Evolutionary conservation across 352 stramenopile species (phyloP).

Genomic region (Phytophthora multivora): DNA sequence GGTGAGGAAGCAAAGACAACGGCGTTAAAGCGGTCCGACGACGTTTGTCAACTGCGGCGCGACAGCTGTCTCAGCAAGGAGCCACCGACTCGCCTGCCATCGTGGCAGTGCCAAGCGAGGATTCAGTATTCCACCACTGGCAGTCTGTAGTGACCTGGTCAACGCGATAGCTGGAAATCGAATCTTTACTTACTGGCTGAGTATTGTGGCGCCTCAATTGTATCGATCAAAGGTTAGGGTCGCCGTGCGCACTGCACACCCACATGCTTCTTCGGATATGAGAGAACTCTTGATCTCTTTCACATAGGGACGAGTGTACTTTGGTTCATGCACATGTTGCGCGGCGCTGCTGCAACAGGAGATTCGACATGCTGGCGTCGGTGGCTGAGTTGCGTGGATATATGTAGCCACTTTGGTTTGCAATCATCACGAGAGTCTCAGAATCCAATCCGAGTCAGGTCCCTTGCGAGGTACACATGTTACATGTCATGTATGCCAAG

Average conservation of each 20-base stretch:
- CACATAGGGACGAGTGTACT: constrained; percentile 2
- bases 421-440: constrained; percentile 5
- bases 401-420: constrained; percentile 5
- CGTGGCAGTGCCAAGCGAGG: neutral
- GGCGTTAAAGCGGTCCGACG: constrained; percentile 23
- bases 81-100: constrained; percentile 4
- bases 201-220: too few relatives aligned
- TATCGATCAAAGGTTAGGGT: neutral
- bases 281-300: neutral
- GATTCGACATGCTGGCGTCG: neutral
- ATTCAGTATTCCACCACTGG: neutral
- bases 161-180: too few relatives aligned
- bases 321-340: constrained; percentile 1
- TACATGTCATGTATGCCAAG: neutral
- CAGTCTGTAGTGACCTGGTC: too few relatives aligned
- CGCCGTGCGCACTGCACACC: constrained; percentile 3
- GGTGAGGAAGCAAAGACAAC: constrained; percentile 27
- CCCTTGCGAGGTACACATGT: too few relatives aligned
- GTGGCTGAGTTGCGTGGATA: neutral
- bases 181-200: too few relatives aligned
- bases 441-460: too few relatives aligned
- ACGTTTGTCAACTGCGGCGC: constrained; percentile 22
- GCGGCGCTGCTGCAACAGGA: constrained; percentile 7
- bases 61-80: constrained; percentile 7
- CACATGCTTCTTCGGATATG: constrained; percentile 5